A percentile compares a stretch with the other conserved stretches of the same genome.
phyloP scores from a whole-genome alignment of 208 protist species.

The Leishmania braziliensis region DNA sequence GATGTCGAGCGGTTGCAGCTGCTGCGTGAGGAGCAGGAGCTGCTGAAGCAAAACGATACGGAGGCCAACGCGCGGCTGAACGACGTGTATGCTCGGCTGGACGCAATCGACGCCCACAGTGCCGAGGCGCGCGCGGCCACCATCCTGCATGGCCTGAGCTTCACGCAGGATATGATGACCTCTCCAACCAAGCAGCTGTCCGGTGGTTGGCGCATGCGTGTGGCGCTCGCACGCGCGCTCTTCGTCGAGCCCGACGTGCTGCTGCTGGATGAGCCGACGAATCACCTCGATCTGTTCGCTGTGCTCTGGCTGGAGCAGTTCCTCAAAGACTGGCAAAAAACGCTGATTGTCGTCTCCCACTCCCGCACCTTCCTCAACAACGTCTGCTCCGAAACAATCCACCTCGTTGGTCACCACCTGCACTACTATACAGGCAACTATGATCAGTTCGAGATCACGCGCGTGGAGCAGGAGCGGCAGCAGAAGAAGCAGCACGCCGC shows the following conservation, averaged over 20 bases:
- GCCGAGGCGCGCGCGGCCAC: conserved; percentile 85
- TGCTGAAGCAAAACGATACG: conserved; percentile 83
- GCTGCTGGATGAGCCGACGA: conserved; percentile 97
- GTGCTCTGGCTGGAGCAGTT: conserved; percentile 98
- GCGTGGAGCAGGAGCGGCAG: conserved; percentile 87
- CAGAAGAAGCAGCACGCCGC: conserved; percentile 89
- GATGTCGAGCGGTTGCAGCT: conserved; percentile 94
- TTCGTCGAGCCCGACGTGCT: conserved; percentile 96
- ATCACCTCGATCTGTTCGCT: conserved; percentile 97
- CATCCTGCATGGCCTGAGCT: conserved; percentile 94
- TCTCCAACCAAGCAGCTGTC: conserved; percentile 85
- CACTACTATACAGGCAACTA: conserved; percentile 95
- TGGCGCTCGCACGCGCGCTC: conserved; percentile 96
- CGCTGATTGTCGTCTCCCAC: conserved; percentile 98
- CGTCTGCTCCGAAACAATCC: conserved; percentile 95
- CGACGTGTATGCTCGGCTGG: conserved; percentile 94
- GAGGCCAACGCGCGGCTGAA: conserved; percentile 82
- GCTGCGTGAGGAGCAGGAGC: conserved; percentile 91
- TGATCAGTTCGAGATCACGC: conserved; percentile 92
- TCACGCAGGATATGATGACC: conserved; percentile 95
- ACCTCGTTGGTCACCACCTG: conserved; percentile 86
- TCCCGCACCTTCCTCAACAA: conserved; percentile 96
- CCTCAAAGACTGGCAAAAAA: conserved; percentile 94
- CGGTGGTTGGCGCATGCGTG: conserved; percentile 98
- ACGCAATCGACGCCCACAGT: conserved; percentile 96